Conservation (phyloP, 176 grass and related monocot genomes). For the Eremochloa ophiuroides region DNA sequence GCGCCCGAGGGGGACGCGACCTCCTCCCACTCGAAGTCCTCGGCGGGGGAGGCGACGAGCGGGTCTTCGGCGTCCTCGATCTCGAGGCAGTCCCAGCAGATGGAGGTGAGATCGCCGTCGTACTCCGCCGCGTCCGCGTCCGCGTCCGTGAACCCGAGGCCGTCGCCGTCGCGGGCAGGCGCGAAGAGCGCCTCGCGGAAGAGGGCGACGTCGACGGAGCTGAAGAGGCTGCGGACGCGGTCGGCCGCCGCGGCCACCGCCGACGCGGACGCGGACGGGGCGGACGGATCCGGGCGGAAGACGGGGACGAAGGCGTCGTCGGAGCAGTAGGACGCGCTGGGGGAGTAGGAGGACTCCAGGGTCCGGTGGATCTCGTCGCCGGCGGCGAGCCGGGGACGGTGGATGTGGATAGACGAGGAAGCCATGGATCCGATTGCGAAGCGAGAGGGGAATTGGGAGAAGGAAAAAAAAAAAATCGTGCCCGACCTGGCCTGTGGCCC, state of each 20-base stretch:
- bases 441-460: neutral
- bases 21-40: conserved; percentile 81
- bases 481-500: neutral
- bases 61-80: conserved; percentile 37
- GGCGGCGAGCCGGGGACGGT: conserved; percentile 21
- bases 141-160: conserved; percentile 52
- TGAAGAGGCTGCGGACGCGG: conserved; percentile 51
- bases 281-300: conserved; percentile 22
- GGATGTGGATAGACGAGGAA: conserved; percentile 28
- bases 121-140: conserved; percentile 21
- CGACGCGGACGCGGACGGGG: conserved; percentile 7
- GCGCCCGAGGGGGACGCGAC: conserved; percentile 30
- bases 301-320: conserved; percentile 53
- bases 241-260: conserved; percentile 24
- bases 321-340: conserved; percentile 1
- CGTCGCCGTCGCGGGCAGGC: neutral
- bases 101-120: conserved; percentile 28
- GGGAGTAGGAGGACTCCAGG: conserved; percentile 27
- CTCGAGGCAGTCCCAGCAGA: conserved; percentile 64
- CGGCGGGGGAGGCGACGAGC: neutral
- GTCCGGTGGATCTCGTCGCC: conserved; percentile 38
- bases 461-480: conserved; percentile 33
- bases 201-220: conserved; percentile 48
- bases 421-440: conserved; percentile 28
- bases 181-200: conserved; percentile 43